These are phyloP conservation scores for Chenopodium quinoa DNA, from an alignment of 148 eudicot genomes.

Conservation along the genomic window DNA sequence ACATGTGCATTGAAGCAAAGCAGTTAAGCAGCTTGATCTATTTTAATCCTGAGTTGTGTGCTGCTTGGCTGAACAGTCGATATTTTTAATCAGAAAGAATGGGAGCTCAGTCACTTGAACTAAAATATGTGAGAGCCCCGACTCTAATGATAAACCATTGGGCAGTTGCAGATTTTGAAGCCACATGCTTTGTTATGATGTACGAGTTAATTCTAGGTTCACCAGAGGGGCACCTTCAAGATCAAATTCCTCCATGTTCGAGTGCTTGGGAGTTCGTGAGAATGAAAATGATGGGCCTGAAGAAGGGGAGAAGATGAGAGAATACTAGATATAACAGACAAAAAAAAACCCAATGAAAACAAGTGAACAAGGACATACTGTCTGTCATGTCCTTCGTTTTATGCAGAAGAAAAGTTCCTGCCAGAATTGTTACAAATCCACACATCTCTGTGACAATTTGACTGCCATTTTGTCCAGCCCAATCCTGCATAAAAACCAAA, in stretches of 20 bases:
- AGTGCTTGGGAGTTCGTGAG: conserved; percentile 31
- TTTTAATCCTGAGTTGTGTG: background rate
- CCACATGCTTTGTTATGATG: conserved; percentile 15
- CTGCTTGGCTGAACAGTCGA: background rate
- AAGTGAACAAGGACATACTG: conserved; percentile 24
- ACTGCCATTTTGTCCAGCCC: conserved; percentile 48
- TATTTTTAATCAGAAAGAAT: background rate
- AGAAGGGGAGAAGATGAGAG: background rate
- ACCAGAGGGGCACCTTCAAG: conserved; percentile 34
- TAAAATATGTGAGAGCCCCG: background rate
- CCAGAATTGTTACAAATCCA: conserved; percentile 59
- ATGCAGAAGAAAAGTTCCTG: conserved; percentile 59
- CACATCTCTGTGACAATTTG: conserved; percentile 58
- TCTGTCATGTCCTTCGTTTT: conserved; percentile 57
- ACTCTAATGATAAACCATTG: background rate
- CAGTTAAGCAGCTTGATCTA: conserved; percentile 6
- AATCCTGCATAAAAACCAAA: conserved; percentile 40
- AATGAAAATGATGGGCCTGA: conserved; percentile 27
- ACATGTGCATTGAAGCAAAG: conserved; percentile 6
- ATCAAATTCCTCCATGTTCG: conserved; percentile 26
- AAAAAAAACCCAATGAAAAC: background rate
- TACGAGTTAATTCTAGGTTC: conserved; percentile 27
- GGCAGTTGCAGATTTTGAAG: background rate
- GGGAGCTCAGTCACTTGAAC: background rate
- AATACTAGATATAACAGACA: background rate